Evolutionary conservation across 78 protist genomes (phyloP), one percentile per base, ranked within the genome.

Genomic region (Mastigamoeba balamuthi): DNA sequence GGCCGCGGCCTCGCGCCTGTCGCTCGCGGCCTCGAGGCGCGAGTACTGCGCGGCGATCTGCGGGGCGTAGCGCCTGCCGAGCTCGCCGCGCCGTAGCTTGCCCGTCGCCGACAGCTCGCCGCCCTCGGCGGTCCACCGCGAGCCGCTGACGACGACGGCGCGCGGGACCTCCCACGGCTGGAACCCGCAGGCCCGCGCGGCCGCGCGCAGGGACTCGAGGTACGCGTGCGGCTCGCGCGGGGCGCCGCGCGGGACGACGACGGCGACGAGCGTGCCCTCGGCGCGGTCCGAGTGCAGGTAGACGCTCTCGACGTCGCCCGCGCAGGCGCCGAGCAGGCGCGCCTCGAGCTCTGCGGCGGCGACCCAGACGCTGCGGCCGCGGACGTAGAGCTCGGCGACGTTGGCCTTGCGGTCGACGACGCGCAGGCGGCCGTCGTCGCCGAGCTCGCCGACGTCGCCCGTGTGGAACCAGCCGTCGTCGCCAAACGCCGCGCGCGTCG

Each of bases 381-480:
- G 3, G 33, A 6, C 6, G 64, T 73, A 73, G 9, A 73, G 10
- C 33, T 73, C 77, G 25, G 1, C 77, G 3, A 73, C 23, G 66
- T 28, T 48, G 5, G 42, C 1, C 6, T 2, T 4, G 27, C 77
- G 38, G 36, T 73, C 77, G 30, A 53, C 4, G 52, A 73, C 17
- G 33, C 25, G 25, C 35, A 73, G 77, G 6, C 27, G 8, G 10
- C 6, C 9, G 6, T 35, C 39, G 6, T 3, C 36, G 27, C 7
- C 27, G 27, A 53, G 27, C 37, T 17, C 27, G 40, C 83, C 83
- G 29, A 78, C 1, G 39, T 78, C 83, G 17, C 77, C 77, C 10
- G 83, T 78, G 28, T 73, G 38, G 48, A 40, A 78, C 66, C 69
- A 78, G 17, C 83, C 83, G 40, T 65, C 58, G 8, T 1, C 23